Conservation (phyloP, 176 grass and related monocot species). For the Eragrostis nindensis region DNA sequence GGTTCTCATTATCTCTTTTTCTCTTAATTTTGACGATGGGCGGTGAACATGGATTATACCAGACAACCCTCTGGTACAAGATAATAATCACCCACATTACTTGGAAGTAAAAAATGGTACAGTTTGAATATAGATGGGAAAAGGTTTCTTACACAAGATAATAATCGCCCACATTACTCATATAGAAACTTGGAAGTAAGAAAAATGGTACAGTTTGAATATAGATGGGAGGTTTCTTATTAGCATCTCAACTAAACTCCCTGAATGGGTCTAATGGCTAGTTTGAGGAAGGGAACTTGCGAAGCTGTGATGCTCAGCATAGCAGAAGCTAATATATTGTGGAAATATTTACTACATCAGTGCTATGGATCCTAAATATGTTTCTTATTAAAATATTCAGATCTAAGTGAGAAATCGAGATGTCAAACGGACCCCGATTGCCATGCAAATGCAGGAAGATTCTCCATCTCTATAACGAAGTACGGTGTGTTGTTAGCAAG, state of each 20-base stretch:
- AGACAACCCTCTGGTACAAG: conserved; percentile 12
- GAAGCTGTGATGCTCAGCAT: not conserved
- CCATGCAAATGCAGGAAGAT: not conserved
- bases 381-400: not conserved
- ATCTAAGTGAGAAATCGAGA: not conserved
- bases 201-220: not conserved
- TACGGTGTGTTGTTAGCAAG: not conserved
- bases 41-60: not conserved
- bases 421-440: not conserved
- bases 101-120: not conserved
- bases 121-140: not conserved
- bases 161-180: not conserved
- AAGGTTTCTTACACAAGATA: not conserved
- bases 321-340: not conserved
- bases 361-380: not conserved
- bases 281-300: not conserved
- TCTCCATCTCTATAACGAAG: not conserved
- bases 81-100: not conserved
- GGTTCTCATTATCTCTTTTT: not conserved
- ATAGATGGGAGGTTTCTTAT: not conserved
- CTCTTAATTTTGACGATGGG: not conserved
- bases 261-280: not conserved
- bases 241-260: not conserved
- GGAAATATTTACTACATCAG: not conserved
- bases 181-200: not conserved